Percentiles rank a stretch among this genome's conserved stretches.
Conservation (phyloP, 805 yeast genomes). For the Lipomyces lipofer region DNA sequence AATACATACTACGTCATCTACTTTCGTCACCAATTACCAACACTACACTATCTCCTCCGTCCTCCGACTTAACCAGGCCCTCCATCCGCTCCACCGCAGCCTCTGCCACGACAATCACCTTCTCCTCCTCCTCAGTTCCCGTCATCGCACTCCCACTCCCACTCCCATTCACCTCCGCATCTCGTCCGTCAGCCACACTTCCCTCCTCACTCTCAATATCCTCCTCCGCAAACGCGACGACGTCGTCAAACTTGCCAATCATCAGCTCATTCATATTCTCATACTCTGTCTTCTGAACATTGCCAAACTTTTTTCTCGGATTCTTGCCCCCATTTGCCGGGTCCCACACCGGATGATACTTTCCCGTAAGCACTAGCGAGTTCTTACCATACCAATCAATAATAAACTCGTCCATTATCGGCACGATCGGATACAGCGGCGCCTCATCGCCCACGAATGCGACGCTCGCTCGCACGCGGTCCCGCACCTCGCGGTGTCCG, state of each 20-base stretch:
- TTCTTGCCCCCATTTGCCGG: slow-evolving; percentile 52
- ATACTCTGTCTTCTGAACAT: slow-evolving; percentile 71
- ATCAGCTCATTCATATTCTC: slow-evolving; percentile 77
- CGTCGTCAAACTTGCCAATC: slow-evolving; percentile 81
- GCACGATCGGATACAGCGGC: slow-evolving; percentile 74
- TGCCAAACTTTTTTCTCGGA: slow-evolving; percentile 88
- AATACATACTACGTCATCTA: too few species aligned
- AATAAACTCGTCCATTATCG: slow-evolving; percentile 84
- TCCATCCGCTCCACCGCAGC: too few species aligned
- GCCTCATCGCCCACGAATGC: slow-evolving; percentile 67
- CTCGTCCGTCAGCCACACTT: slow-evolving; percentile 5
- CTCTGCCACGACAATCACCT: too few species aligned
- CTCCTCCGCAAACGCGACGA: slow-evolving; percentile 78
- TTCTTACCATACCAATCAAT: slow-evolving; percentile 89
- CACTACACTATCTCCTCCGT: too few species aligned
- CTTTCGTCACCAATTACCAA: too few species aligned
- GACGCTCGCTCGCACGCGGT: slow-evolving; percentile 64
- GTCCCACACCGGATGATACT: slow-evolving; percentile 80
- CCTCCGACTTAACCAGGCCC: too few species aligned
- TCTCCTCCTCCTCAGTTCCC: too few species aligned
- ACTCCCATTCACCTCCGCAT: slow-evolving; percentile 6
- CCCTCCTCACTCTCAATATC: slow-evolving; percentile 54
- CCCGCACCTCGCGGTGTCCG: slow-evolving; percentile 73
- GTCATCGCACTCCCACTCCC: too few species aligned
- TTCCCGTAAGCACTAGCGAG: slow-evolving; percentile 68